These are phyloP conservation scores for Dioscorea cayenensis DNA, from an alignment of 116 monocot genomes.

Conservation along the genomic window DNA sequence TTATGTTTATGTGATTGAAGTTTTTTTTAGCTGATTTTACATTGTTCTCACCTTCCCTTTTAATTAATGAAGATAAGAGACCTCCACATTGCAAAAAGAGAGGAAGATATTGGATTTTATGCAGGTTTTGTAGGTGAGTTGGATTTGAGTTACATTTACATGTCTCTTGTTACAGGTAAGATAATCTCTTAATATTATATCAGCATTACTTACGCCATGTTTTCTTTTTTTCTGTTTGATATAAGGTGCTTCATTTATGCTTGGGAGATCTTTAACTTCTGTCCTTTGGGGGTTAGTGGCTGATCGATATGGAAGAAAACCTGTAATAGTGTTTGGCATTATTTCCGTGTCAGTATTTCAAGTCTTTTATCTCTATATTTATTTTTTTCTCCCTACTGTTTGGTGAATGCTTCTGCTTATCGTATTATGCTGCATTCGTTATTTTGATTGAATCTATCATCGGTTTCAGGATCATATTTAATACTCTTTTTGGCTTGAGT, in stretches of 20 bases:
- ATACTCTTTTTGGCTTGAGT: slow-evolving; percentile 13
- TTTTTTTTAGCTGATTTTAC: neutral
- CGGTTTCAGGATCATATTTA: slow-evolving; percentile 10
- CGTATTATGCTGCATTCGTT: neutral
- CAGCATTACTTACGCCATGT: neutral
- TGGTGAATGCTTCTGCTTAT: neutral
- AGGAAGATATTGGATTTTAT: slow-evolving; percentile 17
- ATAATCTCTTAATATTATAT: neutral
- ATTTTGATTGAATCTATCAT: neutral
- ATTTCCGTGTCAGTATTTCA: slow-evolving; percentile 12
- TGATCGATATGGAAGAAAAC: slow-evolving; percentile 18
- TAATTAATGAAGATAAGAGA: slow-evolving; percentile 5
- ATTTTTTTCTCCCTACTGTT: neutral
- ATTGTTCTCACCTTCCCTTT: neutral
- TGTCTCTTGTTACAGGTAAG: neutral
- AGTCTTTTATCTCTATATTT: neutral
- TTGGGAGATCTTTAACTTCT: slow-evolving; percentile 19
- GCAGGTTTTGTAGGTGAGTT: slow-evolving; percentile 15
- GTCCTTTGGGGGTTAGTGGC: slow-evolving; percentile 10
- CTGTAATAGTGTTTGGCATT: slow-evolving; percentile 7
- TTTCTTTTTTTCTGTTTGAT: neutral
- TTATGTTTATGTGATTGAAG: neutral
- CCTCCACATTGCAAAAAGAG: slow-evolving; percentile 14
- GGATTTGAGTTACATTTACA: neutral
- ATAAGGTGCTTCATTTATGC: slow-evolving; percentile 11